Evolutionary conservation across 176 grass and related monocot species (phyloP).

Genomic region (Phoenix dactylifera): DNA sequence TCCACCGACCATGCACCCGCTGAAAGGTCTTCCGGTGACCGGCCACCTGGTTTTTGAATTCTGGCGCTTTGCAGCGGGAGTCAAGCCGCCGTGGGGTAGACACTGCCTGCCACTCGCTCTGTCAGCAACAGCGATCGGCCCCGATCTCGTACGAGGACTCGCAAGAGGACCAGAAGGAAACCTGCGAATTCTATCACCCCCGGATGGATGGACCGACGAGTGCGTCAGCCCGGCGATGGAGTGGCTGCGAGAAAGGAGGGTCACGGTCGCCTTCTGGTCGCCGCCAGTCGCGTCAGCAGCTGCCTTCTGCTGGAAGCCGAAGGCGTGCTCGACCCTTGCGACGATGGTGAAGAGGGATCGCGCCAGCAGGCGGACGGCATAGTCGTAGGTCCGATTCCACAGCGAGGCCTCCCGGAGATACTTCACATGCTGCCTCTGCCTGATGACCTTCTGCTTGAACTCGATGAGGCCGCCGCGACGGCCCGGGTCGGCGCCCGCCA

Average conservation of each 20-base stretch:
- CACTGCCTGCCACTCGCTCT: conserved; percentile 6
- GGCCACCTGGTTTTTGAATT: conserved; percentile 40
- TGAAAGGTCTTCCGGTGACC: conserved; percentile 23
- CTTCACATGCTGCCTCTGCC: conserved; percentile 66
- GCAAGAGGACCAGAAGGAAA: conserved; percentile 10
- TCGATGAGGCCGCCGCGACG: neutral
- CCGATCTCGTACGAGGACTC: conserved; percentile 4
- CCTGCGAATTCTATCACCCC: conserved; percentile 3
- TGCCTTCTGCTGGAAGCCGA: conserved; percentile 22
- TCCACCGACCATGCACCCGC: conserved; percentile 42
- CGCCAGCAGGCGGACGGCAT: conserved; percentile 55
- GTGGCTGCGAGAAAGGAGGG: conserved; percentile 33
- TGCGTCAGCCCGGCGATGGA: conserved; percentile 25
- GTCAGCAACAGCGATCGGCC: neutral
- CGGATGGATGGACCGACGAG: conserved; percentile 35
- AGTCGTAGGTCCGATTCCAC: conserved; percentile 53
- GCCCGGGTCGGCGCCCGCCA: conserved; percentile 1
- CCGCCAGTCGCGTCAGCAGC: neutral
- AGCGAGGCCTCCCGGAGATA: conserved; percentile 49
- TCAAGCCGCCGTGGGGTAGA: conserved; percentile 2
- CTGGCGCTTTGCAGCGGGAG: conserved; percentile 24
- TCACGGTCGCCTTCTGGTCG: neutral
- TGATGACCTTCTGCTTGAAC: conserved; percentile 31
- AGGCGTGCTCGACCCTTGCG: conserved; percentile 35
- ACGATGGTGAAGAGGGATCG: conserved; percentile 76